Percentiles rank a stretch among this genome's conserved stretches.
Conservation (phyloP, 805 yeast genomes). For the Wickerhamiella kurtzmanii region DNA sequence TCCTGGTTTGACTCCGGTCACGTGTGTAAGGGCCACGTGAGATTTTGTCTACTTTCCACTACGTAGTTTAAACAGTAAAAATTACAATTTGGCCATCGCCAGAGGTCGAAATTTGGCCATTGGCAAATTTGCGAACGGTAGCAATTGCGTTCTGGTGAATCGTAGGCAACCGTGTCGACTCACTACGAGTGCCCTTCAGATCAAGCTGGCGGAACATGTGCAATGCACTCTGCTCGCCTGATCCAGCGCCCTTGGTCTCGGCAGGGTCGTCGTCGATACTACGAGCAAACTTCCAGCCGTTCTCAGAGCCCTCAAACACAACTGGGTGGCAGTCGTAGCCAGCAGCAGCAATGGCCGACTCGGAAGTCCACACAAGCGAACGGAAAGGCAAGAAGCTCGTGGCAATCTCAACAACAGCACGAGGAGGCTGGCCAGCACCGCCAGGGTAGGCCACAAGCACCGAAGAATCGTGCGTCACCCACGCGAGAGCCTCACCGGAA, state of each 20-base stretch:
- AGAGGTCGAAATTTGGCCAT: conserved; percentile 49
- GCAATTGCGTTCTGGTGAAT: conserved; percentile 84
- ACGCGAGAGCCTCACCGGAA: conserved; percentile 62
- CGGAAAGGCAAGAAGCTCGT: conserved; percentile 71
- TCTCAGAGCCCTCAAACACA: conserved; percentile 57
- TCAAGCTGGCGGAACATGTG: conserved; percentile 94
- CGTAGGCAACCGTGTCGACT: conserved; percentile 42
- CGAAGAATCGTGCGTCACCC: conserved; percentile 78
- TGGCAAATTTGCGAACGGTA: conserved; percentile 35
- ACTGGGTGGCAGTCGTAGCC: conserved; percentile 91
- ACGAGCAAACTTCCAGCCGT: conserved; percentile 45
- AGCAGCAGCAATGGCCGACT: conserved; percentile 61
- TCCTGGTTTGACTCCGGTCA: no score
- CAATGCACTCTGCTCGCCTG: conserved; percentile 39
- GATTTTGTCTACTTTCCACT: background rate
- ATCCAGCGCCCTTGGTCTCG: conserved; percentile 33
- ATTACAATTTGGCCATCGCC: conserved; percentile 92
- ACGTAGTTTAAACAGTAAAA: conserved; percentile 35
- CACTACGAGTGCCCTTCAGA: conserved; percentile 65
- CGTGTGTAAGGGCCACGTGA: no score
- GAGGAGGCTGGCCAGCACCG: conserved; percentile 52
- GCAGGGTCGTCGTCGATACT: conserved; percentile 46
- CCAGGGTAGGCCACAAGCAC: conserved; percentile 66
- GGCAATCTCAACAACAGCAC: conserved; percentile 41
- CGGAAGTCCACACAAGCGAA: conserved; percentile 55